phyloP scores from a whole-genome alignment of 2,329 filamentous ascomycete genomes.

The Ascomycota sp. region DNA sequence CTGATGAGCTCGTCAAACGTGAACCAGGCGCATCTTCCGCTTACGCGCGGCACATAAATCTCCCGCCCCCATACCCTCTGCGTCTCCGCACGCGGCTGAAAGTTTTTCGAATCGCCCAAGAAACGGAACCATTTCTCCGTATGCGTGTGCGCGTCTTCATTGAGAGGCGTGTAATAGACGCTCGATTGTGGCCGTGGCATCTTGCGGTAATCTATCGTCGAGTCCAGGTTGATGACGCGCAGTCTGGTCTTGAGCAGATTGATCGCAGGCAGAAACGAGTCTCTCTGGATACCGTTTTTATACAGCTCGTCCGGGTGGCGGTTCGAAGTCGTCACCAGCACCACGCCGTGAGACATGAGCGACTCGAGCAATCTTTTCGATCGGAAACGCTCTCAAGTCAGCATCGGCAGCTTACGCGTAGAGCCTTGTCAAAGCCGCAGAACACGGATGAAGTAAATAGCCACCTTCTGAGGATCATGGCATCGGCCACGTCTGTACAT shows the following conservation, averaged over 20 bases:
- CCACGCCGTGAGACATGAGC: conserved; percentile 91
- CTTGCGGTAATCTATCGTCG: conserved; percentile 89
- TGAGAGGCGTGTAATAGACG: conserved; percentile 82
- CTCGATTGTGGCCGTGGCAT: conserved; percentile 82
- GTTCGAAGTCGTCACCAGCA: conserved; percentile 90
- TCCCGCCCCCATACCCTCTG: conserved; percentile 87
- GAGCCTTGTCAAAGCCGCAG: too few species aligned
- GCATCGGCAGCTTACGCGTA: neutral
- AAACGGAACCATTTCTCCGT: conserved; percentile 92
- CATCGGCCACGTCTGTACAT: conserved; percentile 93
- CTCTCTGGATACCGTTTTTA: conserved; percentile 91
- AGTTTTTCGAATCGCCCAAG: conserved; percentile 64
- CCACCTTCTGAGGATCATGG: conserved; percentile 87
- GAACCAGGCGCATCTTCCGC: conserved; percentile 75
- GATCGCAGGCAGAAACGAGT: conserved; percentile 90
- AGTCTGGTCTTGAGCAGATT: conserved; percentile 70
- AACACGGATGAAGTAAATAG: too few species aligned
- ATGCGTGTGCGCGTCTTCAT: conserved; percentile 55
- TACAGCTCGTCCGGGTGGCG: conserved; percentile 92
- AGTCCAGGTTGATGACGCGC: conserved; percentile 85
- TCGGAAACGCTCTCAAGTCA: neutral
- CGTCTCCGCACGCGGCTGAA: conserved; percentile 51
- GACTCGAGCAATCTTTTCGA: conserved; percentile 50
- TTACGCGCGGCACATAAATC: conserved; percentile 71
- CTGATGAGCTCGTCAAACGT: conserved; percentile 86